Evolutionary conservation across 495 filamentous ascomycete species (phyloP), one percentile per base, ranked within the genome.

Genomic region (Xylaria scruposa): DNA sequence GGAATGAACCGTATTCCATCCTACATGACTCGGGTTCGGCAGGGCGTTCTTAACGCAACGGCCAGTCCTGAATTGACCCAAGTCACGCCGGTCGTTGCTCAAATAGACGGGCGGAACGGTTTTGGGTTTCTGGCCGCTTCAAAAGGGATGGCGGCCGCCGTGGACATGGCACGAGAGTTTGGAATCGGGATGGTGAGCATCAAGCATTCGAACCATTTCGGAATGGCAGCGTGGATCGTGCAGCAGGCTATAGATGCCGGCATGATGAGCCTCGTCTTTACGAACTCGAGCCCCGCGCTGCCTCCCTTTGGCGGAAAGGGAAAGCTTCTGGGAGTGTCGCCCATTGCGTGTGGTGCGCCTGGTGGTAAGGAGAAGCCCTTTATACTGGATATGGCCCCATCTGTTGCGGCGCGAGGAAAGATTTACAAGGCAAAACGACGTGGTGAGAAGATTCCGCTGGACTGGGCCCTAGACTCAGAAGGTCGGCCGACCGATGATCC

Each of bases 381-480:
- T 77, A 91, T 94, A 49, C 78, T 94, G 24, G 92, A 94, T 76
- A 94, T 94, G 92, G 92, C 92, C 60, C 92, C 92, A 4, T 88
- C 84, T 3, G 83, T 94, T 19, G 92, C 91, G 8, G 92, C 92
- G 0, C 75, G 92, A 24, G 92, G 92, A 0, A 94, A 94, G 83
- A 89, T 94, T 17, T 90, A 94, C 78, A 93, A 92, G 80, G 92
- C 92, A 0, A 78, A 89, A 53, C 76, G 92, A 63, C 81, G 92
- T 15, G 91, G 91, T 0, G 91, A 94, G 83, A 90, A 88, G 79
- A 94, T 94, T 51, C 92, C 92, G 0, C 70, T 77, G 6, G 92
- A 90, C 65, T 94, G 92, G 92, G 92, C 91, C 21, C 79, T 94
- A 21, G 92, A 94, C 80, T 81, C 77, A 0, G 88, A 92, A n/a